phyloP scores from a whole-genome alignment of 1,284 basidiomycete genomes.

The Pholiota adiposa region DNA sequence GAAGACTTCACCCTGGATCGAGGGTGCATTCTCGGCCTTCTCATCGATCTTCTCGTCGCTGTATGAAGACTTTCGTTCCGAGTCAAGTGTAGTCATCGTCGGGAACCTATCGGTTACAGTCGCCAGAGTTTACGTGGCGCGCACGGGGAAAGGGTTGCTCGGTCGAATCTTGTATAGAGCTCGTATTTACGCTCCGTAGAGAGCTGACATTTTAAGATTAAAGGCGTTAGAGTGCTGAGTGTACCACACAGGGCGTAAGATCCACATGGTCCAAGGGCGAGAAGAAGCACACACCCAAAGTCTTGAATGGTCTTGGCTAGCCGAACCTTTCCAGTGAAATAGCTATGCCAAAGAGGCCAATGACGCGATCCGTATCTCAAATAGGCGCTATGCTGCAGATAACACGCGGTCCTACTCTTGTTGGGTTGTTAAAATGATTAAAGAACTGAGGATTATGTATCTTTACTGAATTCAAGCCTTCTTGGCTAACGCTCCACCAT shows the following conservation, averaged over 20 bases:
- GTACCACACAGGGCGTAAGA: background rate
- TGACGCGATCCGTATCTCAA: background rate
- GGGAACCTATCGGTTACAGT: background rate
- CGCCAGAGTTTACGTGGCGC: background rate
- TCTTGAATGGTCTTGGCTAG: background rate
- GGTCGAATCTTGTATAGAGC: background rate
- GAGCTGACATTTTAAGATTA: background rate
- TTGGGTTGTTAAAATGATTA: background rate
- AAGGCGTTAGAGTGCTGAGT: background rate
- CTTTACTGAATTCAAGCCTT: background rate
- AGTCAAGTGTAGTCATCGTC: background rate
- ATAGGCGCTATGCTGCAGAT: too few species aligned
- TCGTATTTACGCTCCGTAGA: background rate
- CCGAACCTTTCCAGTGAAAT: background rate
- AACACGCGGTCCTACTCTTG: too few species aligned
- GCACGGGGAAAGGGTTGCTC: background rate
- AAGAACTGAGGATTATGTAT: background rate
- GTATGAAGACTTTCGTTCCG: conserved; percentile 6
- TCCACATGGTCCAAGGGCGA: background rate
- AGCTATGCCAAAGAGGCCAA: background rate
- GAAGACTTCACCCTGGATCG: conserved; percentile 26
- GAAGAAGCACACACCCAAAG: background rate
- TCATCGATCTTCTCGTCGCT: conserved; percentile 17
- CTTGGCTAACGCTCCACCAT: background rate
- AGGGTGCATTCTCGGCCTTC: conserved; percentile 10